Conservation (phyloP, 176 grass and related monocot species). For the Tuctoria greenei region DNA sequence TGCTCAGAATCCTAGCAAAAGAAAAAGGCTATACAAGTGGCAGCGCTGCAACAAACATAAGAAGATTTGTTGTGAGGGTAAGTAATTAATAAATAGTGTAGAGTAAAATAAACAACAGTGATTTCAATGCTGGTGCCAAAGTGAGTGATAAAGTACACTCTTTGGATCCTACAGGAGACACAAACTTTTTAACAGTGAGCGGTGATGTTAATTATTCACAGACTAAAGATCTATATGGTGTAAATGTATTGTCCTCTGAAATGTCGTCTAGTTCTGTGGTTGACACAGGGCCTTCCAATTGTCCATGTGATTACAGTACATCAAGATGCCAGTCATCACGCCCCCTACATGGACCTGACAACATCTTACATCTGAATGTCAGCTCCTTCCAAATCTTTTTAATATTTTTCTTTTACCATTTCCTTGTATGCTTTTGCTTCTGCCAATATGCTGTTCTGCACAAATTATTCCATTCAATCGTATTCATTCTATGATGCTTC, state of each 20-base stretch:
- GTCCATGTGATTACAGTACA: constrained; percentile 4
- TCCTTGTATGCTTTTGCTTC: not conserved
- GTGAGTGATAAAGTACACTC: constrained; percentile 17
- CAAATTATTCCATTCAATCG: constrained; percentile 5
- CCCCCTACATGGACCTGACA: not conserved
- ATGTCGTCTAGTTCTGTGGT: constrained; percentile 26
- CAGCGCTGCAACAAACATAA: constrained; percentile 43
- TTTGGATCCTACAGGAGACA: constrained; percentile 16
- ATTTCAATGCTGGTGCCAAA: not conserved
- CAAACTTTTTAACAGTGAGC: not conserved
- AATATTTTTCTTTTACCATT: not conserved
- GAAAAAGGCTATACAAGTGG: constrained; percentile 53
- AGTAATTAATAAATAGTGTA: not conserved
- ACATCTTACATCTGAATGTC: constrained; percentile 31
- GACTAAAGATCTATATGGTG: constrained; percentile 11
- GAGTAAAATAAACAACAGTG: constrained; percentile 29
- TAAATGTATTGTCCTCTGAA: constrained; percentile 9
- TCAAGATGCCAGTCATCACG: constrained; percentile 23
- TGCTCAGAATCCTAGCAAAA: constrained; percentile 35
- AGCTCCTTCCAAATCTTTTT: constrained; percentile 14
- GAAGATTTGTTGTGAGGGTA: constrained; percentile 25
- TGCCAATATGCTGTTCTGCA: not conserved
- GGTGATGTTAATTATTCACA: constrained; percentile 13
- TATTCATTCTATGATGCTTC: constrained; percentile 22
- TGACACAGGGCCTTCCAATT: not conserved